phyloP scores from a whole-genome alignment of 352 stramenopile species.

The Globisporangium uncinulatum region DNA sequence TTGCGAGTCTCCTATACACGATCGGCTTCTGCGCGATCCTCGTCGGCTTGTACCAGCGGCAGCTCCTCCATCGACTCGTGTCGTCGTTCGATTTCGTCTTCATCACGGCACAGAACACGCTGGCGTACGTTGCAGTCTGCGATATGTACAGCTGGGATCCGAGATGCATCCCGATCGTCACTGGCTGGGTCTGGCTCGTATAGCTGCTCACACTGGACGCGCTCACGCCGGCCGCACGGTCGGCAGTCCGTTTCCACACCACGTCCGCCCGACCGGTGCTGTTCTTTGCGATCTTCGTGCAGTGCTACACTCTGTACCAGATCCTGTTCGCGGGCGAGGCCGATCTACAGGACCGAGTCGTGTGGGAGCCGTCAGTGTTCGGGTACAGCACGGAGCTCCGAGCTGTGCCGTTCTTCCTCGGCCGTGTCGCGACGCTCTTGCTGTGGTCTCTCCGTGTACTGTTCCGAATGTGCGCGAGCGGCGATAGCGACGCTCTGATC shows the following conservation, averaged over 20 bases:
- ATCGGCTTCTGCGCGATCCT: background rate
- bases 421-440: conserved; percentile 5
- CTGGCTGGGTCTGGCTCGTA: conserved; percentile 19
- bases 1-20: no score
- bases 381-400: conserved; percentile 6
- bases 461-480: background rate
- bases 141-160: conserved; percentile 20
- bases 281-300: conserved; percentile 2
- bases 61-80: conserved; percentile 2
- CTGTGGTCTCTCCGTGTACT: conserved; percentile 6
- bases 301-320: background rate
- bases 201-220: conserved; percentile 18
- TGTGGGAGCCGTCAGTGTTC: background rate
- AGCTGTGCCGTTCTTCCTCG: conserved; percentile 3
- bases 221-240: conserved; percentile 13
- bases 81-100: conserved; percentile 31
- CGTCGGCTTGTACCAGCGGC: conserved; percentile 2
- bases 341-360: background rate
- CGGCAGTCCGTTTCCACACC: background rate
- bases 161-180: conserved; percentile 1
- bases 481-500: conserved; percentile 6
- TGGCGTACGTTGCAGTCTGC: conserved; percentile 12
- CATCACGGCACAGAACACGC: conserved; percentile 21
- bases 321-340: background rate
- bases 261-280: conserved; percentile 1